Conservation (phyloP, 768 basidiomycete genomes). For the Lyophyllum shimeji region DNA sequence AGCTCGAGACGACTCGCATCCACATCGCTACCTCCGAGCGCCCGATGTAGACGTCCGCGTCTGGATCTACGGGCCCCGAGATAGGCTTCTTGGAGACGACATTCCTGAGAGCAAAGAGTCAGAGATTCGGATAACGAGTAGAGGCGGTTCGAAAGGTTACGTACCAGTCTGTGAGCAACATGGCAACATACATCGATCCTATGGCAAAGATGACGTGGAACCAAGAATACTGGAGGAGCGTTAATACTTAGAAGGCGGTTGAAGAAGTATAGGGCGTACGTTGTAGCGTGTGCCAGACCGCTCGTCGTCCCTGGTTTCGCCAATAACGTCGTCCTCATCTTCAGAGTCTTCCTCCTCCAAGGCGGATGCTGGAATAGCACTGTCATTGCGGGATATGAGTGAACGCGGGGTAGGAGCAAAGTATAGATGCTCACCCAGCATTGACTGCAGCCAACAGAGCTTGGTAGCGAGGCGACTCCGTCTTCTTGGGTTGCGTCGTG, state of each 20-base stretch:
- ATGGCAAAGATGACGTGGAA: constrained; percentile 98
- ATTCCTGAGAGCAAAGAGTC: constrained; percentile 50
- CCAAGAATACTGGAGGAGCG: constrained; percentile 80
- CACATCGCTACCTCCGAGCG: constrained; percentile 98
- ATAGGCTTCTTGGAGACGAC: constrained; percentile 60
- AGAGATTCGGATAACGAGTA: not conserved
- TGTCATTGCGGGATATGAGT: constrained; percentile 24
- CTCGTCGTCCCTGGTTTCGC: constrained; percentile 89
- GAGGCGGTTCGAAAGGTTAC: constrained; percentile 25
- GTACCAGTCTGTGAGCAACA: constrained; percentile 96
- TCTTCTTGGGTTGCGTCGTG: constrained; percentile 79
- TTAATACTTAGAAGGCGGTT: not conserved
- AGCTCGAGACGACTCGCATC: constrained; percentile 96
- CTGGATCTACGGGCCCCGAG: constrained; percentile 46
- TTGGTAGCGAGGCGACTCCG: constrained; percentile 88
- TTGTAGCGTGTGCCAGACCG: constrained; percentile 93
- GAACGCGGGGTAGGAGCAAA: not conserved
- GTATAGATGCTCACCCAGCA: constrained; percentile 64
- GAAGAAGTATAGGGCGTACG: constrained; percentile 42
- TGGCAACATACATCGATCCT: constrained; percentile 96
- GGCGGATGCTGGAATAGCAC: constrained; percentile 92
- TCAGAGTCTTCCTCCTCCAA: constrained; percentile 79
- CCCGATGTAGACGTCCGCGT: constrained; percentile 85
- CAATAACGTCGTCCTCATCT: constrained; percentile 71
- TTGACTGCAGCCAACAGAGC: constrained; percentile 94